phyloP scores from a whole-genome alignment of 2,329 filamentous ascomycete species.

The Fusarium nelsonii region DNA sequence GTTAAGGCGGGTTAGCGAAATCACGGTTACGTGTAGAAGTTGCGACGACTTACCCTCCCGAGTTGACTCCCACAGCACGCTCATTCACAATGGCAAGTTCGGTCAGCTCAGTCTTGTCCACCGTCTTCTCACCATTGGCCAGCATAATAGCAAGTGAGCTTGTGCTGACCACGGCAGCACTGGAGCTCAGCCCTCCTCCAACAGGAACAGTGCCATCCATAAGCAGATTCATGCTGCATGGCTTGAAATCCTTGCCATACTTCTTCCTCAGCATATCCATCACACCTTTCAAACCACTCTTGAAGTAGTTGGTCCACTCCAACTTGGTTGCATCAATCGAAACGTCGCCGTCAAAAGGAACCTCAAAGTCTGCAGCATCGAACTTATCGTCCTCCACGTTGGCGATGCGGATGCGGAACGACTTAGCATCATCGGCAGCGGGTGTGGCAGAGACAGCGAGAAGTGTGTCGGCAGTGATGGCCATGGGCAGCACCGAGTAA shows the following conservation, averaged over 20 bases:
- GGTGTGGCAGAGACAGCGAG: conserved; percentile 78
- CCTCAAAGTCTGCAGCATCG: conserved; percentile 77
- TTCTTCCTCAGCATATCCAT: conserved; percentile 80
- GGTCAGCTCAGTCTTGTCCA: conserved; percentile 92
- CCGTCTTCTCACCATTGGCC: conserved; percentile 80
- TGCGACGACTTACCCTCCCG: conserved; percentile 77
- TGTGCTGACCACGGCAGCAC: conserved; percentile 91
- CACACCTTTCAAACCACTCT: conserved; percentile 86
- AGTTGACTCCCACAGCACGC: conserved; percentile 94
- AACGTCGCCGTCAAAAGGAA: conserved; percentile 72
- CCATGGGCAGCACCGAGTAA: conserved; percentile 96
- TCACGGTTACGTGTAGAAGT: background rate
- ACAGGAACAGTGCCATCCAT: conserved; percentile 93
- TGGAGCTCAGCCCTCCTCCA: conserved; percentile 92
- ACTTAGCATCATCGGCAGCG: conserved; percentile 61
- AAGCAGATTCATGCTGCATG: conserved; percentile 83
- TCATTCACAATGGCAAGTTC: conserved; percentile 96
- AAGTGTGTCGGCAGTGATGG: conserved; percentile 90
- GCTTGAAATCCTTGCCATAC: conserved; percentile 70
- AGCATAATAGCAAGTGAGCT: conserved; percentile 89
- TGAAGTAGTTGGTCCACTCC: conserved; percentile 99
- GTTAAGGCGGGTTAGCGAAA: conserved; percentile 35
- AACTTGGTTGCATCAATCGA: conserved; percentile 86
- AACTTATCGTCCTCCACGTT: conserved; percentile 85
- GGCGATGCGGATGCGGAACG: conserved; percentile 78